Conservation (phyloP, 208 protist species). For the Leishmania guyanensis region DNA sequence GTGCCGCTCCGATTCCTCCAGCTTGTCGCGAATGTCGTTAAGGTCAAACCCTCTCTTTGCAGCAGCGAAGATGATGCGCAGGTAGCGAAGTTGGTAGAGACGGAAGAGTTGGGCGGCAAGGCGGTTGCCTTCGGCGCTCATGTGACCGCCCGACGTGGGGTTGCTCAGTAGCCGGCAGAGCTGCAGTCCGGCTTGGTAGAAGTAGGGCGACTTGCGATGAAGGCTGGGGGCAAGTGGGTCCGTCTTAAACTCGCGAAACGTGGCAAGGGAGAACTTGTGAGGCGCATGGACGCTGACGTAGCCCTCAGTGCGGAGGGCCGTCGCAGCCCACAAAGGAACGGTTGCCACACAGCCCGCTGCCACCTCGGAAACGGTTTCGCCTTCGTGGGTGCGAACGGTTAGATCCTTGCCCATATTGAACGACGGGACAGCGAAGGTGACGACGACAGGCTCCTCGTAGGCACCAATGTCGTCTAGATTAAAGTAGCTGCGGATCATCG, state of each 20-base stretch:
- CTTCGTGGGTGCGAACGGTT: slow-evolving; percentile 39
- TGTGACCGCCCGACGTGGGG: slow-evolving; percentile 35
- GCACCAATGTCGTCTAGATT: slow-evolving; percentile 58
- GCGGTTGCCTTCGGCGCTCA: slow-evolving; percentile 63
- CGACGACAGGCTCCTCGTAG: slow-evolving; percentile 53
- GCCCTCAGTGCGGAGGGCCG: slow-evolving; percentile 49
- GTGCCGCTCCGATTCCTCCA: slow-evolving; percentile 64
- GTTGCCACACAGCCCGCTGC: slow-evolving; percentile 45
- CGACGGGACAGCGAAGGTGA: slow-evolving; percentile 56
- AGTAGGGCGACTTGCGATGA: slow-evolving; percentile 64
- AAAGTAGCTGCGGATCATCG: slow-evolving; percentile 80
- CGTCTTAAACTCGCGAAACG: slow-evolving; percentile 83
- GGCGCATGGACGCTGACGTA: slow-evolving; percentile 56
- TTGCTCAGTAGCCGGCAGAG: slow-evolving; percentile 58
- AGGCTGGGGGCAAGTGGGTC: slow-evolving; percentile 71
- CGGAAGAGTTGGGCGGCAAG: slow-evolving; percentile 74
- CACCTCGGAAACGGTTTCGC: slow-evolving; percentile 50
- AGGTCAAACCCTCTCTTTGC: slow-evolving; percentile 78
- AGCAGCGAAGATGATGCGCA: slow-evolving; percentile 67
- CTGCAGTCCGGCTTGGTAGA: slow-evolving; percentile 63
- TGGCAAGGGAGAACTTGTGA: slow-evolving; percentile 52
- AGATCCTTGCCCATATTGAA: slow-evolving; percentile 63
- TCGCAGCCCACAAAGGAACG: slow-evolving; percentile 71
- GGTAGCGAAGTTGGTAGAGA: slow-evolving; percentile 76
- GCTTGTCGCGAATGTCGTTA: slow-evolving; percentile 66